Percentiles rank a stretch among this genome's conserved stretches.
Conservation (phyloP, 768 basidiomycete species). For the Brasilioporus rufonigricans region DNA sequence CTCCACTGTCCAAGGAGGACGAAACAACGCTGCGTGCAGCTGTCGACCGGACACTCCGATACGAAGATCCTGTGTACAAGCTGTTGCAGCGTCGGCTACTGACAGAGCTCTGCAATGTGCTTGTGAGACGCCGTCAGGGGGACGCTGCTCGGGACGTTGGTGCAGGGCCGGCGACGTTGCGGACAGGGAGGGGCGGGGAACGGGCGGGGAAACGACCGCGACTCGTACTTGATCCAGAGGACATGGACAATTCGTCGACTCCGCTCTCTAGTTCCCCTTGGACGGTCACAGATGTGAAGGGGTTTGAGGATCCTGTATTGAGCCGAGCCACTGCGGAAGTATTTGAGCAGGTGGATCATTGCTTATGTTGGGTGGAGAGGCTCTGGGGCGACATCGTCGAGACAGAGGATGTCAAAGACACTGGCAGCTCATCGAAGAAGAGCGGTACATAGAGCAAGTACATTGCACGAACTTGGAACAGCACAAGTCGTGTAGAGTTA, state of each 20-base stretch:
- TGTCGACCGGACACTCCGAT: slow-evolving; percentile 60
- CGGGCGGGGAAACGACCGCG: slow-evolving; percentile 26
- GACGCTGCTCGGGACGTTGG: slow-evolving; percentile 1
- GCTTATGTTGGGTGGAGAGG: slow-evolving; percentile 53
- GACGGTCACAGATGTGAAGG: slow-evolving; percentile 42
- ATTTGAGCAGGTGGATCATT: slow-evolving; percentile 37
- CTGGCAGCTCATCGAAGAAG: neutral
- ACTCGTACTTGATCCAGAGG: slow-evolving; percentile 25
- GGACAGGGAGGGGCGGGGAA: slow-evolving; percentile 30
- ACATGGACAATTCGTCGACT: slow-evolving; percentile 11
- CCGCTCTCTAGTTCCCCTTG: neutral
- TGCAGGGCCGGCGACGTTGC: slow-evolving; percentile 26
- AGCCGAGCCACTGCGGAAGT: slow-evolving; percentile 41
- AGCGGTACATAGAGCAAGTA: too few species aligned
- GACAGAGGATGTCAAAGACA: neutral
- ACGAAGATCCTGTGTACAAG: slow-evolving; percentile 63
- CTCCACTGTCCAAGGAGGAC: slow-evolving; percentile 36
- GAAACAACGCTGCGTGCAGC: slow-evolving; percentile 55
- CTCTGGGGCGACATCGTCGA: slow-evolving; percentile 51
- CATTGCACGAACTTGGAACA: too few species aligned
- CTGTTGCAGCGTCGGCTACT: slow-evolving; percentile 61
- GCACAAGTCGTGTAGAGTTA: too few species aligned
- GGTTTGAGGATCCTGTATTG: slow-evolving; percentile 66
- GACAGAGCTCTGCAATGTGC: slow-evolving; percentile 33
- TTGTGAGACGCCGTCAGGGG: slow-evolving; percentile 21